Evolutionary conservation across 352 stramenopile genomes (phyloP), one percentile per base, ranked within the genome.

Genomic region (Thraustochytrium striatum): DNA sequence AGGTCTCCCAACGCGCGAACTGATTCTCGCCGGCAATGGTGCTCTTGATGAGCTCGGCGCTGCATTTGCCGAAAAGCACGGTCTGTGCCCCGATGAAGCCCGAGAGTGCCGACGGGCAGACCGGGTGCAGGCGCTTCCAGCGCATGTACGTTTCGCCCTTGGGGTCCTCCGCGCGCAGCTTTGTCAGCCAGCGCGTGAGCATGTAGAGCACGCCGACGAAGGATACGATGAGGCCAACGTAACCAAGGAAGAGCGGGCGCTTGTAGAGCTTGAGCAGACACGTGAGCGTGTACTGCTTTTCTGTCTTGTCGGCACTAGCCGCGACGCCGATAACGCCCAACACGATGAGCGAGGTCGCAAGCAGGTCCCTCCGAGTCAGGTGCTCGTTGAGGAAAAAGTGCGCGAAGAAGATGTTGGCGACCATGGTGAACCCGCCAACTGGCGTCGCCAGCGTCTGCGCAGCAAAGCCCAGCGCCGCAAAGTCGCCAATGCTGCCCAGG

Each of bases 391-490:
- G 86, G 44, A 83, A 83, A 38, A 83, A 83, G 59, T 83, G 78
- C 0, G 72, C 91, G 7, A 89, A 92, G 53, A 94, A 81, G 13
- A 95, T 89, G 81, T 95, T 95, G 19, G 90, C 88, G 38, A 95
- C 85, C 41, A 95, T 86, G 38, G 91, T 95, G 3, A 90, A 88
- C 7, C 91, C 91, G 11, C 91, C 91, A 25, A 95, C 84, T 30
- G 90, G 89, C 0, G 90, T 91, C 25, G 94, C 91, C 25, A 95
- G 87, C 59, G 88, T 91, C 83, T 95, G 91, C 43, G 91, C 91
- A 0, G 91, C 91, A 69, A 95, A 95, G 1, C 90, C 91, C 70
- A 95, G 94, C 7, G 91, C 91, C 28, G 88, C 87, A 75, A 95
- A 95, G 84, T 95, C 91, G 32, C 91, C 91, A 61, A 95, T 68